A percentile compares a stretch with the other conserved stretches of the same genome.
Conservation (phyloP, 371 early-diverging fungal species). For the Lichtheimia hyalospora region DNA sequence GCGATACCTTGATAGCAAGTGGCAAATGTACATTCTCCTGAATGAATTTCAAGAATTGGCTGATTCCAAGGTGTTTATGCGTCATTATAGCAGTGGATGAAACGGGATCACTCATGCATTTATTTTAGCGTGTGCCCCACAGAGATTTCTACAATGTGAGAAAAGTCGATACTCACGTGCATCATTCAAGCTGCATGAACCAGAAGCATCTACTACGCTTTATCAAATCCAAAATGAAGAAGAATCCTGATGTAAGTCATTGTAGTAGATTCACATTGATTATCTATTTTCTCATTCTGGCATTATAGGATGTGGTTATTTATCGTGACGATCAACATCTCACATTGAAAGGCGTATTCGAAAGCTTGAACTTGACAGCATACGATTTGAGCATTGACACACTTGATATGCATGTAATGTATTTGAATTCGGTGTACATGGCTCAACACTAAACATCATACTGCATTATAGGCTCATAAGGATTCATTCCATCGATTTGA, state of each 20-base stretch:
- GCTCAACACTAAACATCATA: neutral
- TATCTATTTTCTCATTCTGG: neutral
- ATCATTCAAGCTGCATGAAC: conserved; percentile 97
- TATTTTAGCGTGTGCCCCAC: conserved; percentile 76
- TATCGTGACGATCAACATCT: conserved; percentile 73
- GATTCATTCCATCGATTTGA: conserved; percentile 94
- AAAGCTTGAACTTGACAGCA: conserved; percentile 91
- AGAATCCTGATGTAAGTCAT: conserved; percentile 65
- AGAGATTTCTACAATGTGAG: conserved; percentile 99
- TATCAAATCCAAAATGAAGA: conserved; percentile 95
- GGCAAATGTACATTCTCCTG: conserved; percentile 89
- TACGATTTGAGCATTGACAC: conserved; percentile 97
- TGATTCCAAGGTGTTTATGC: conserved; percentile 73
- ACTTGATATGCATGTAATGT: conserved; percentile 90
- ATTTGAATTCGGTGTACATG: neutral
- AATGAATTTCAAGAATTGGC: conserved; percentile 95
- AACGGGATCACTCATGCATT: neutral
- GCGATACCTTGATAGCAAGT: conserved; percentile 92
- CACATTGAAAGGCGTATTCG: conserved; percentile 83
- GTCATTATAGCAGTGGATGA: neutral
- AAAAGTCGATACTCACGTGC: conserved; percentile 99
- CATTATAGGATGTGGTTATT: conserved; percentile 66
- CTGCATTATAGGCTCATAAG: conserved; percentile 59
- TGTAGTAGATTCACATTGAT: neutral
- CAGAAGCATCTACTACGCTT: conserved; percentile 97